Base-by-base conservation (phyloP, 2,329 filamentous ascomycete genomes). In the Cryphonectria naterciae region DNA sequence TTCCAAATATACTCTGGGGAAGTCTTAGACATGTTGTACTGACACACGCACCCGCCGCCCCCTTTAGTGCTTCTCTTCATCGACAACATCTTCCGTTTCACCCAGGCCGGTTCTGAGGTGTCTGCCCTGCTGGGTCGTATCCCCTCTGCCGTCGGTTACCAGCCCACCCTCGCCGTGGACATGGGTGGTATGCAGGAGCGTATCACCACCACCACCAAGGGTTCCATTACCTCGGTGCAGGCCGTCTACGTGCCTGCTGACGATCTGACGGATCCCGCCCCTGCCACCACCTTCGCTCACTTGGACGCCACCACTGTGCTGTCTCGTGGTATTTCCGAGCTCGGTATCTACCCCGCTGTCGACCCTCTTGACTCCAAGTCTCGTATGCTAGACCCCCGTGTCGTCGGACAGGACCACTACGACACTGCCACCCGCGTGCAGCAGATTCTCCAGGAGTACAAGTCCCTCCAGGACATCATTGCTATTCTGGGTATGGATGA, bases 31-130 rank as follows among this genome's bases (percentile, higher is more conserved):
- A n/a, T 46, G 11, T 11, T 43, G 19, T 65, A 35, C 60, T 62
- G 35, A 62, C 60, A 13, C 35, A 22, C 22, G 13, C 5, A 39
- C 37, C 37, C 37, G 7, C 37, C 28, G 25, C 25, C 43, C 5
- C 43, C 43, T 11, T 35, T 72, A 92, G 94, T 98, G 90, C 89
- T 98, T 83, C 94, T 98, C 85, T 98, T 98, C 90, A 98, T 98
- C 85, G 96, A 99, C 92, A 99, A 99, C 91, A 98, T 99, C 87
- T 98, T 98, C 94, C 93, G 96, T 82, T 98, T 98, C 91, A 98
- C 95, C 77, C 95, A 98, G 88, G 96, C 96, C 84, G 96, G 96
- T 95, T 98, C 96, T 81, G 96, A 99, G 88, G 96, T 99, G 91
- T 98, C 95, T 88, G 96, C 96, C 81, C 91, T 99, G 83, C 90